phyloP scores from a whole-genome alignment of 768 basidiomycete species.

The Leucocoprinus leucothites region DNA sequence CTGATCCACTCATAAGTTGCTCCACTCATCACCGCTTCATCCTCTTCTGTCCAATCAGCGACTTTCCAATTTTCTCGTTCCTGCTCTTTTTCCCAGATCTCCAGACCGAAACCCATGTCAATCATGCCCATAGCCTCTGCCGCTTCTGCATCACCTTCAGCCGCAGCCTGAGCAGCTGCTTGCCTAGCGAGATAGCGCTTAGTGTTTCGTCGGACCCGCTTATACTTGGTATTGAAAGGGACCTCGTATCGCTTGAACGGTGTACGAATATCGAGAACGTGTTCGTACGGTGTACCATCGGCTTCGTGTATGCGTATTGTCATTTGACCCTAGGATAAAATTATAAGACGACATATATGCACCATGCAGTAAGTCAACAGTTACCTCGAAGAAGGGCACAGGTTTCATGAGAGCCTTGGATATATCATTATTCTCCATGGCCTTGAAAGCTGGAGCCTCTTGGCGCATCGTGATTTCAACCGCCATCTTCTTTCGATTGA shows the following conservation, averaged over 20 bases:
- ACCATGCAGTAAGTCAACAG: slow-evolving; percentile 11
- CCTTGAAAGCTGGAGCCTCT: slow-evolving; percentile 73
- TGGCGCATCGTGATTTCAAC: slow-evolving; percentile 96
- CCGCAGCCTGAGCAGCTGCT: slow-evolving; percentile 89
- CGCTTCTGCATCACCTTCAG: slow-evolving; percentile 88
- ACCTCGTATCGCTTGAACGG: slow-evolving; percentile 94
- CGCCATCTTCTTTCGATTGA: slow-evolving; percentile 97
- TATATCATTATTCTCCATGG: slow-evolving; percentile 66
- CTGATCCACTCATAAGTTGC: slow-evolving; percentile 99
- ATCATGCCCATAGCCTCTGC: slow-evolving; percentile 93
- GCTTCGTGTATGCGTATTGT: slow-evolving; percentile 99
- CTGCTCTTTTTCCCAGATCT: slow-evolving; percentile 94
- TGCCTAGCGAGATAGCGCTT: slow-evolving; percentile 95
- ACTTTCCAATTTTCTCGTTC: slow-evolving; percentile 95
- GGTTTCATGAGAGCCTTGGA: slow-evolving; percentile 72
- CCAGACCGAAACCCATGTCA: slow-evolving; percentile 90
- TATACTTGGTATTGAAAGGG: slow-evolving; percentile 98
- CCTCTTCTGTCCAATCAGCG: slow-evolving; percentile 96
- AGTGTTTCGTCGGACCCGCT: slow-evolving; percentile 91
- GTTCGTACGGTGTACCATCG: slow-evolving; percentile 98
- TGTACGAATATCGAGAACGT: slow-evolving; percentile 88
- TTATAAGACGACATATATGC: not conserved
- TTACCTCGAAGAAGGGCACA: slow-evolving; percentile 84
- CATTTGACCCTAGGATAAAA: slow-evolving; percentile 78
- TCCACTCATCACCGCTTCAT: slow-evolving; percentile 89